Evolutionary conservation across 331 rosid genomes (phyloP).

Genomic region (Quercus tomentella): DNA sequence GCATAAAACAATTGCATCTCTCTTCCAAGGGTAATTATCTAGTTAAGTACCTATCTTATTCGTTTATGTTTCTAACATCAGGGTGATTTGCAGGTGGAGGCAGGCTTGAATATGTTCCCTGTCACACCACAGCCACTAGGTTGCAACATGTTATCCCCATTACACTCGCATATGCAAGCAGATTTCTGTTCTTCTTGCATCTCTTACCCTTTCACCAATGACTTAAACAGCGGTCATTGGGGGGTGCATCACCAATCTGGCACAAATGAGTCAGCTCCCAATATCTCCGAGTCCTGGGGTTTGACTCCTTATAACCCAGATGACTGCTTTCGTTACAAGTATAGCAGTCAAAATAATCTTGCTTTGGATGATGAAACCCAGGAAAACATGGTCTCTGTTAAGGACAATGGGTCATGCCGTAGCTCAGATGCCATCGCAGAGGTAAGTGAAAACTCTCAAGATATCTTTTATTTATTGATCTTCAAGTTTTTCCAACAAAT

Average conservation of each 20-base stretch:
- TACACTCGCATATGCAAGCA: no score
- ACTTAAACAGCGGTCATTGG: no score
- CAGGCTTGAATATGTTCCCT: no score
- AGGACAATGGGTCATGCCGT: constrained; percentile 22
- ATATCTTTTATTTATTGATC: neutral
- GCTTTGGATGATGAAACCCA: neutral
- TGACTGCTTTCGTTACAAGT: constrained; percentile 25
- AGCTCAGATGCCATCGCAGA: constrained; percentile 13
- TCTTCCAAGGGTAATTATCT: neutral
- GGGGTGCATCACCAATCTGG: no score
- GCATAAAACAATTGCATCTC: neutral
- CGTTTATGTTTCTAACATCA: no score
- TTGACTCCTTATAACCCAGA: neutral
- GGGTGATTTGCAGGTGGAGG: no score
- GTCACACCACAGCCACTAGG: no score
- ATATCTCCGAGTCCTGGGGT: no score
- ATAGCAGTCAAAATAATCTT: constrained; percentile 12
- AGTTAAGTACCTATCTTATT: neutral
- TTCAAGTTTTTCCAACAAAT: constrained; percentile 3
- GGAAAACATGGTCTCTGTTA: constrained; percentile 2
- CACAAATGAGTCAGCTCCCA: no score
- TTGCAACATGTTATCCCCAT: no score
- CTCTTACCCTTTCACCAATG: no score
- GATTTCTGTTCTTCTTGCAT: no score
- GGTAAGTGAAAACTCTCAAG: constrained; percentile 44